phyloP scores from a whole-genome alignment of 2,329 filamentous ascomycete species.

The Penicillium sp. region DNA sequence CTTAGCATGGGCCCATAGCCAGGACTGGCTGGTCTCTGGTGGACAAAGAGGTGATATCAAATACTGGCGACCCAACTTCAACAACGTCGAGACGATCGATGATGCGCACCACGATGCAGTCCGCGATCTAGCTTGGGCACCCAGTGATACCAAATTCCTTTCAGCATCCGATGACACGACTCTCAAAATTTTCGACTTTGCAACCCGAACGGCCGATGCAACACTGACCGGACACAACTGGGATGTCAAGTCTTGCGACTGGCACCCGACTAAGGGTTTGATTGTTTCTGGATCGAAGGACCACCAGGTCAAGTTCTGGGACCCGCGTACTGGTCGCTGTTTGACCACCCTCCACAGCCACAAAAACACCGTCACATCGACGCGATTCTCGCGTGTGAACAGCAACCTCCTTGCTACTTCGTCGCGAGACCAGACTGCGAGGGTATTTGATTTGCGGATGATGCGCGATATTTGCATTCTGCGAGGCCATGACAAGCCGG shows the following conservation, averaged over 20 bases:
- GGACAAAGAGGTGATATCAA: constrained; percentile 95
- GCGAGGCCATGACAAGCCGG: constrained; percentile 93
- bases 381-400: constrained; percentile 80
- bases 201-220: constrained; percentile 76
- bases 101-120: constrained; percentile 88
- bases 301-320: constrained; percentile 96
- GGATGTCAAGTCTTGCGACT: constrained; percentile 96
- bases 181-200: constrained; percentile 95
- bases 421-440: constrained; percentile 85
- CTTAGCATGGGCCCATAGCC: constrained; percentile 77
- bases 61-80: constrained; percentile 99
- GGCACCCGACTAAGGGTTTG: constrained; percentile 93
- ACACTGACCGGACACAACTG: constrained; percentile 90
- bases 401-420: constrained; percentile 86
- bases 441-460: constrained; percentile 93
- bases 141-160: constrained; percentile 92
- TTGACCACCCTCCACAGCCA: constrained; percentile 93
- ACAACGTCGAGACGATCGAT: constrained; percentile 88
- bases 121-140: constrained; percentile 86
- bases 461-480: constrained; percentile 96
- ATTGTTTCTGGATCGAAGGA: constrained; percentile 97
- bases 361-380: constrained; percentile 95
- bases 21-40: constrained; percentile 94
- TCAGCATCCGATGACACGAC: constrained; percentile 92
- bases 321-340: constrained; percentile 85